These are phyloP conservation scores for Blastocrithidia nonstop DNA, from an alignment of 208 protist species.

Conservation along the genomic window DNA sequence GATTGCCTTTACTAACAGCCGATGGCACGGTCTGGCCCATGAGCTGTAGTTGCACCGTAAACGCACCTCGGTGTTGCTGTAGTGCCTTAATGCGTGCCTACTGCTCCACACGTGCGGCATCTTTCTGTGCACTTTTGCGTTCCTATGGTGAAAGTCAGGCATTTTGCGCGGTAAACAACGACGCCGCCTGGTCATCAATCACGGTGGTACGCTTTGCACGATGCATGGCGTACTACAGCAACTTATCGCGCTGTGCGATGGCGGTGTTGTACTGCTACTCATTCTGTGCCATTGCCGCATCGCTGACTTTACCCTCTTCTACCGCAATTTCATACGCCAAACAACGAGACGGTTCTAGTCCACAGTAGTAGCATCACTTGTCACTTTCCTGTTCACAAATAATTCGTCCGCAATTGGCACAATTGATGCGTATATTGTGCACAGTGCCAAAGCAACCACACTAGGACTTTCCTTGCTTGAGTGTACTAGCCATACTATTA, in stretches of 20 bases:
- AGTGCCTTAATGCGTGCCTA: conserved; percentile 33
- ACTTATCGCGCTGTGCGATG: conserved; percentile 41
- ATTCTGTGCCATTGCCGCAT: conserved; percentile 48
- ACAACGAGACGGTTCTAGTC: conserved; percentile 42
- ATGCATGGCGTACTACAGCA: conserved; percentile 64
- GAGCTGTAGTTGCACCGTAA: conserved; percentile 67
- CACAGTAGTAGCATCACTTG: conserved; percentile 74
- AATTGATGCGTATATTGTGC: conserved; percentile 63
- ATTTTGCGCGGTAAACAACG: conserved; percentile 48
- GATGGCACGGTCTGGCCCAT: conserved; percentile 58
- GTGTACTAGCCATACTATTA: conserved; percentile 6
- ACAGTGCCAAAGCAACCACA: conserved; percentile 81
- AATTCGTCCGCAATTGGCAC: conserved; percentile 81
- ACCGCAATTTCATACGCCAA: conserved; percentile 68
- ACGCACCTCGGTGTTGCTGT: conserved; percentile 40
- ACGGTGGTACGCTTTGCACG: conserved; percentile 61
- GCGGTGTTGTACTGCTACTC: conserved; percentile 44
- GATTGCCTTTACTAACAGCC: conserved; percentile 17
- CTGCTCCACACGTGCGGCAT: conserved; percentile 28
- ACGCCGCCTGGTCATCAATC: conserved; percentile 74
- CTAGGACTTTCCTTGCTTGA: conserved; percentile 59
- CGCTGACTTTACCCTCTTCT: conserved; percentile 57
- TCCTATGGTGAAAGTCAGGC: conserved; percentile 65
- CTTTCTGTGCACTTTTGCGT: conserved; percentile 27
- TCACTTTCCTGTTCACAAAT: conserved; percentile 79